A percentile compares a stretch with the other conserved stretches of the same genome.
phyloP scores from a whole-genome alignment of 306 rosid species.

The Geum urbanum region DNA sequence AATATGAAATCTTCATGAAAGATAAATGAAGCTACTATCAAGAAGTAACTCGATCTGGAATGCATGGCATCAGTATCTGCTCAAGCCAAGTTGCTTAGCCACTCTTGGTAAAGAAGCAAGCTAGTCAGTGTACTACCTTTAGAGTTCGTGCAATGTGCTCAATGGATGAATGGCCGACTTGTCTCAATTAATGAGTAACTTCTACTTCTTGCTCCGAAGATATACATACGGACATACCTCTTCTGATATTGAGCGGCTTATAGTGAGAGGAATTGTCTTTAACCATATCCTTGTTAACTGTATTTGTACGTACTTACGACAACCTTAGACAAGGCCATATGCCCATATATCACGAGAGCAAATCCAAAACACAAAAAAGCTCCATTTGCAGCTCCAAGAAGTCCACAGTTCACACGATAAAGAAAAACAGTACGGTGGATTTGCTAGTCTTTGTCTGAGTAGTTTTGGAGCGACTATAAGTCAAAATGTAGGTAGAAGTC shows the following conservation, averaged over 20 bases:
- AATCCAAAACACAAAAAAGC: background rate
- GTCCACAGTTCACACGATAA: background rate
- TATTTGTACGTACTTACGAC: background rate
- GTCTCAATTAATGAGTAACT: background rate
- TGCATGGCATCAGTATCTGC: no score
- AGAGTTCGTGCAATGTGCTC: background rate
- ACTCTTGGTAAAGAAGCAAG: constrained; percentile 5
- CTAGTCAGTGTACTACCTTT: background rate
- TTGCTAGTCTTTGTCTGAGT: background rate
- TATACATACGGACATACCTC: background rate
- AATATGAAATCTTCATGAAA: background rate
- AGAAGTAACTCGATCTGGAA: background rate
- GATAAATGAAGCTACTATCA: background rate
- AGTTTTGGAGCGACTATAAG: background rate
- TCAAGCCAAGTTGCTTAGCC: background rate
- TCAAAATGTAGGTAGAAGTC: background rate
- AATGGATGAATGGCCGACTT: background rate
- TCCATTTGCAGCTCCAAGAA: constrained; percentile 2
- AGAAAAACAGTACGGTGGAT: background rate
- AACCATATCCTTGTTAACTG: background rate
- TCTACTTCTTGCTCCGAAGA: background rate
- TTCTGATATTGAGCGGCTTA: background rate
- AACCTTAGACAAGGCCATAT: background rate
- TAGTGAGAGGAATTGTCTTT: background rate
- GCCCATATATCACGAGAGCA: background rate